phyloP scores from a whole-genome alignment of 192 early-diverging fungal genomes.

The Coemansia umbellata region DNA sequence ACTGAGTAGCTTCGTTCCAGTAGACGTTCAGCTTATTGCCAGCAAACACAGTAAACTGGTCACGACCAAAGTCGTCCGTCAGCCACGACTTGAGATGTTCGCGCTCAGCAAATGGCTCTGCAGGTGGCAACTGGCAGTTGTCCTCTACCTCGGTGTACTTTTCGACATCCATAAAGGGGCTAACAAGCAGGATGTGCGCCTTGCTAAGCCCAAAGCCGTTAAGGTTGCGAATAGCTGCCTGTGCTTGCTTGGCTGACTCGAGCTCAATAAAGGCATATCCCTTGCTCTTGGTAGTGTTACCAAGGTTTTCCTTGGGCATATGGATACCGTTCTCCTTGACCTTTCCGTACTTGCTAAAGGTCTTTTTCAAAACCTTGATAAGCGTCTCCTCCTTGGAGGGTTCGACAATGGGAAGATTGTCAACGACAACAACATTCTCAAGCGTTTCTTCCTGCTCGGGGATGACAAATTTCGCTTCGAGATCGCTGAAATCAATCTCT shows the following conservation, averaged over 20 bases:
- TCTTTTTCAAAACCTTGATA: constrained; percentile 62
- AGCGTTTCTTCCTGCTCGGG: constrained; percentile 76
- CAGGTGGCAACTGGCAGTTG: constrained; percentile 66
- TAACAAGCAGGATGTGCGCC: constrained; percentile 74
- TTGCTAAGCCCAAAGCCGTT: constrained; percentile 82
- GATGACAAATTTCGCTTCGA: constrained; percentile 65
- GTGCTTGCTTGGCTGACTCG: constrained; percentile 79
- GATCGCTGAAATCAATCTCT: constrained; percentile 90
- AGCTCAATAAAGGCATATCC: constrained; percentile 96
- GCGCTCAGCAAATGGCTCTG: constrained; percentile 53
- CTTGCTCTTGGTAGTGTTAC: constrained; percentile 70
- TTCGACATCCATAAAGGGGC: constrained; percentile 91
- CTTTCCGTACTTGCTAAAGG: constrained; percentile 72
- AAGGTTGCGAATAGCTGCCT: constrained; percentile 66
- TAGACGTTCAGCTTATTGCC: constrained; percentile 80
- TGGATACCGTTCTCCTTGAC: constrained; percentile 79
- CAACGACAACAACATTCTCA: constrained; percentile 85
- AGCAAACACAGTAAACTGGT: constrained; percentile 88
- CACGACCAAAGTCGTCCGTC: constrained; percentile 73
- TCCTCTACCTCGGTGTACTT: constrained; percentile 72
- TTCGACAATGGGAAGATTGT: constrained; percentile 87
- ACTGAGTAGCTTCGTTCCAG: constrained; percentile 87
- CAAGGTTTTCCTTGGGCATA: constrained; percentile 79
- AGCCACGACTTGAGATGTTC: constrained; percentile 92
- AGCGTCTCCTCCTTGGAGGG: constrained; percentile 83